These are phyloP conservation scores for Tilletia horrida DNA, from an alignment of 1,284 basidiomycete genomes.

Conservation along the genomic window DNA sequence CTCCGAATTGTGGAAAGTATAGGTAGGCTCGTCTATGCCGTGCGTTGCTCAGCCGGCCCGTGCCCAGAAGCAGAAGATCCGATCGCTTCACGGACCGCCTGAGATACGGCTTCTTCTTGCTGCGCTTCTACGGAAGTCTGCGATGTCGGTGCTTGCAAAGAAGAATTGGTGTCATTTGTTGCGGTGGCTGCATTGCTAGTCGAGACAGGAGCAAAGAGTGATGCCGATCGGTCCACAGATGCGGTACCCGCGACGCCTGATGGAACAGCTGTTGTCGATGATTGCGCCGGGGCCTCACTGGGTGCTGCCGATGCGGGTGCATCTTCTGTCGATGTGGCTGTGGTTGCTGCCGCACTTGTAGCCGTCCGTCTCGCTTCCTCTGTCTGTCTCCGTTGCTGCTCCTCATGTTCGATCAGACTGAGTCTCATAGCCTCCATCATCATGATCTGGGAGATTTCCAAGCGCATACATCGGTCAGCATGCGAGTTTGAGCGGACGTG, in stretches of 20 bases:
- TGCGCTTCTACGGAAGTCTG: slow-evolving; percentile 14
- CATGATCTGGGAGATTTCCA: slow-evolving; percentile 68
- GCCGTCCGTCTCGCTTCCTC: slow-evolving; percentile 44
- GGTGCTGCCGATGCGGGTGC: slow-evolving; percentile 19
- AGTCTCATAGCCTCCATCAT: slow-evolving; percentile 98
- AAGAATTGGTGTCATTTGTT: too few species aligned
- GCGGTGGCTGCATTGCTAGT: too few species aligned
- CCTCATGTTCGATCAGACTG: slow-evolving; percentile 80
- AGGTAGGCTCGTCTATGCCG: too few species aligned
- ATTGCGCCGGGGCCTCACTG: too few species aligned
- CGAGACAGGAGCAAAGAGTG: too few species aligned
- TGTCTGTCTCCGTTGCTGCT: slow-evolving; percentile 56
- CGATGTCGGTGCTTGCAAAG: not conserved
- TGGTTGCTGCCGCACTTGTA: slow-evolving; percentile 7
- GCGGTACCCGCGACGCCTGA: too few species aligned
- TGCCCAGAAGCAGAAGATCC: too few species aligned
- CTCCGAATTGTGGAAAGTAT: too few species aligned
- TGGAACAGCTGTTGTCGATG: too few species aligned
- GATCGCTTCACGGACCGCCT: slow-evolving; percentile 28
- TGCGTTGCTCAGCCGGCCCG: too few species aligned
- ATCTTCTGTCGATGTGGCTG: slow-evolving; percentile 12
- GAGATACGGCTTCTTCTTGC: slow-evolving; percentile 5
- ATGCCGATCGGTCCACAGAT: too few species aligned
- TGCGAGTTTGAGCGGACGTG: not conserved
- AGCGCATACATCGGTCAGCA: not conserved